These are phyloP conservation scores for Leccinum fallax DNA, from an alignment of 1,284 basidiomycete genomes.

Conservation along the genomic window DNA sequence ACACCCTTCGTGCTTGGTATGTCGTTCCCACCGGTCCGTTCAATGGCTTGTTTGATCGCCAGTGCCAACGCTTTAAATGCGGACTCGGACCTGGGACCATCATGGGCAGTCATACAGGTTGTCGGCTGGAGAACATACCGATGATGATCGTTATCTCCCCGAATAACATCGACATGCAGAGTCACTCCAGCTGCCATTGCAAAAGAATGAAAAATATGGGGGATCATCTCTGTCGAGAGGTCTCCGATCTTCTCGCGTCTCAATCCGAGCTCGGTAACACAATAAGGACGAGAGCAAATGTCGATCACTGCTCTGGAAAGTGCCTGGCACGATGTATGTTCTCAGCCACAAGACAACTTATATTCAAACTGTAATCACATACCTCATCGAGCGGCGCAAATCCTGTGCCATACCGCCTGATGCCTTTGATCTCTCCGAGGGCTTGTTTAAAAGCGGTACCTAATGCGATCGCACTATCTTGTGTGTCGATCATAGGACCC, in stretches of 20 bases:
- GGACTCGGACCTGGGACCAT: slow-evolving; percentile 76
- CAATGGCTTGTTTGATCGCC: slow-evolving; percentile 93
- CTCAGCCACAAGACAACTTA: slow-evolving; percentile 8
- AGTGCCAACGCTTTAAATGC: slow-evolving; percentile 98
- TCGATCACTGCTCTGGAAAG: slow-evolving; percentile 96
- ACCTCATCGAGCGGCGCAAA: slow-evolving; percentile 98
- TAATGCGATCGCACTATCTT: slow-evolving; percentile 92
- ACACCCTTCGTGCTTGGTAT: slow-evolving; percentile 98
- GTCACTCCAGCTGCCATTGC: slow-evolving; percentile 90
- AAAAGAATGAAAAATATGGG: slow-evolving; percentile 93
- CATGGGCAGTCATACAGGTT: slow-evolving; percentile 5
- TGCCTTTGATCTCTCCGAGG: slow-evolving; percentile 92
- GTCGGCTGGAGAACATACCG: slow-evolving; percentile 55
- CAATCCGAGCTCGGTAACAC: slow-evolving; percentile 87
- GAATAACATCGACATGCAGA: slow-evolving; percentile 90
- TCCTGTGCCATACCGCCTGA: slow-evolving; percentile 94
- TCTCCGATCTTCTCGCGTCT: slow-evolving; percentile 98
- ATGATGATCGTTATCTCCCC: slow-evolving; percentile 98
- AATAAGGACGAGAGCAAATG: slow-evolving; percentile 96
- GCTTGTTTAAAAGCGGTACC: slow-evolving; percentile 96
- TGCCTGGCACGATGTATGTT: slow-evolving; percentile 54
- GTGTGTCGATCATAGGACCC: slow-evolving; percentile 42
- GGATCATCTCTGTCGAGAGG: slow-evolving; percentile 96
- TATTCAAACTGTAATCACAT: slow-evolving; percentile 25
- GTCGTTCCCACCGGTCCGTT: slow-evolving; percentile 87